These are phyloP conservation scores for Mycena sp. DNA, from an alignment of 1,284 basidiomycete species.

Conservation along the genomic window DNA sequence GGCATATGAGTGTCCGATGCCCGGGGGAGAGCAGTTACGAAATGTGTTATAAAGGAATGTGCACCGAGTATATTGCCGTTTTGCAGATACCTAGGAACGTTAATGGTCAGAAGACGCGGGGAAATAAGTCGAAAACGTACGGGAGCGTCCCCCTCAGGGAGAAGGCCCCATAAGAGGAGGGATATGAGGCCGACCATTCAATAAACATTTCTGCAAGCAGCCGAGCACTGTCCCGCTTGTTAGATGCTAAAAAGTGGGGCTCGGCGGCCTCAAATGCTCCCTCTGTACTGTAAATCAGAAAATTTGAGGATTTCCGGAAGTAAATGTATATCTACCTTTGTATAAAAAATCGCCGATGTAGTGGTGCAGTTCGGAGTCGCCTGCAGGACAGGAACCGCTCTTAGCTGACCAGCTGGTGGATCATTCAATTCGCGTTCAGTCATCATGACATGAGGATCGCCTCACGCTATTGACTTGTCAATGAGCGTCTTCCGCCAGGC, in stretches of 20 bases:
- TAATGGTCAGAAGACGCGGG: conserved; percentile 7
- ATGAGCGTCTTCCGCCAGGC: conserved; percentile 85
- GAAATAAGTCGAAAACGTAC: conserved; percentile 54
- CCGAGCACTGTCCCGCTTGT: conserved; percentile 87
- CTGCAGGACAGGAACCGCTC: conserved; percentile 78
- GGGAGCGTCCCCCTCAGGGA: conserved; percentile 86
- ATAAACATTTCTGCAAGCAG: conserved; percentile 87
- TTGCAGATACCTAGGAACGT: conserved; percentile 73
- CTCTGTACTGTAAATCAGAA: conserved; percentile 56
- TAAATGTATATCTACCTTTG: conserved; percentile 68
- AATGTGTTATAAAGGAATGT: conserved; percentile 82
- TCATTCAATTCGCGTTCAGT: conserved; percentile 13
- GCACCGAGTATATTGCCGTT: conserved; percentile 90
- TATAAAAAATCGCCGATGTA: conserved; percentile 89
- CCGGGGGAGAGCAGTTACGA: conserved; percentile 68
- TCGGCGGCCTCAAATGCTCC: conserved; percentile 80
- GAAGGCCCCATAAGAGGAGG: conserved; percentile 62
- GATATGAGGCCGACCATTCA: conserved; percentile 72
- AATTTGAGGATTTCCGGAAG: not conserved
- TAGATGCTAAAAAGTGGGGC: conserved; percentile 82
- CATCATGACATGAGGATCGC: conserved; percentile 9
- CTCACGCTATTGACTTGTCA: conserved; percentile 81
- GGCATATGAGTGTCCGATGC: conserved; percentile 52
- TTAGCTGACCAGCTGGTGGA: conserved; percentile 81
- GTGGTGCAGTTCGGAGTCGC: conserved; percentile 86